These are phyloP conservation scores for Adansonia rubrostipa DNA, from an alignment of 441 rosid genomes.

Conservation along the genomic window DNA sequence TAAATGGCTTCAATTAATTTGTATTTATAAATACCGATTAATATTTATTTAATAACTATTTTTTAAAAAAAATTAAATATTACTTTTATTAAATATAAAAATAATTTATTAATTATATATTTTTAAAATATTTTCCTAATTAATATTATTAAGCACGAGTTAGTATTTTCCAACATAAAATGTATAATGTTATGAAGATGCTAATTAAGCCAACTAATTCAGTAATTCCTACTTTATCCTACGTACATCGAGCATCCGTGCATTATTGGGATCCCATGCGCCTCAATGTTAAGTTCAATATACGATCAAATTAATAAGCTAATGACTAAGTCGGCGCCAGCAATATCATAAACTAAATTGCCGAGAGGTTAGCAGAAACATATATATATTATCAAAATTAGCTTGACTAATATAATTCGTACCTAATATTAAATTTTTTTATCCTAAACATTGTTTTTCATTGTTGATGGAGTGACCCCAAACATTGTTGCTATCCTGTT, in stretches of 20 bases:
- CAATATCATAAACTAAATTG: not conserved
- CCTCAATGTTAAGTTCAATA: not conserved
- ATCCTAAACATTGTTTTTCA: not conserved
- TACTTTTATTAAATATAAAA: too few species aligned
- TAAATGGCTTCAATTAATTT: too few species aligned
- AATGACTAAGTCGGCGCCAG: not conserved
- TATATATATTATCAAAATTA: not conserved
- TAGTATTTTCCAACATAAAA: too few species aligned
- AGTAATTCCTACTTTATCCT: not conserved
- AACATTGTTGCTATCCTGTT: not conserved
- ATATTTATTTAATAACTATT: too few species aligned
- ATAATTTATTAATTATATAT: too few species aligned
- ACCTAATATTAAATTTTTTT: not conserved
- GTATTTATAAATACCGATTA: too few species aligned
- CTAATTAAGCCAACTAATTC: conserved; percentile 1
- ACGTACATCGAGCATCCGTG: not conserved
- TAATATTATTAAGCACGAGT: too few species aligned
- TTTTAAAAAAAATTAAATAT: too few species aligned
- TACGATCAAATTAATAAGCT: not conserved
- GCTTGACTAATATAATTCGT: not conserved
- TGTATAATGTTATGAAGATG: not conserved
- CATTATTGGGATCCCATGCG: not conserved
- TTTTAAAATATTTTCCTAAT: too few species aligned
- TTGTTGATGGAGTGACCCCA: not conserved
- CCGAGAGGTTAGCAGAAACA: not conserved